A percentile compares a stretch with the other conserved stretches of the same genome.
These are phyloP conservation scores for Phytophthora palmivora DNA, from an alignment of 352 stramenopile species.

Conservation along the genomic window DNA sequence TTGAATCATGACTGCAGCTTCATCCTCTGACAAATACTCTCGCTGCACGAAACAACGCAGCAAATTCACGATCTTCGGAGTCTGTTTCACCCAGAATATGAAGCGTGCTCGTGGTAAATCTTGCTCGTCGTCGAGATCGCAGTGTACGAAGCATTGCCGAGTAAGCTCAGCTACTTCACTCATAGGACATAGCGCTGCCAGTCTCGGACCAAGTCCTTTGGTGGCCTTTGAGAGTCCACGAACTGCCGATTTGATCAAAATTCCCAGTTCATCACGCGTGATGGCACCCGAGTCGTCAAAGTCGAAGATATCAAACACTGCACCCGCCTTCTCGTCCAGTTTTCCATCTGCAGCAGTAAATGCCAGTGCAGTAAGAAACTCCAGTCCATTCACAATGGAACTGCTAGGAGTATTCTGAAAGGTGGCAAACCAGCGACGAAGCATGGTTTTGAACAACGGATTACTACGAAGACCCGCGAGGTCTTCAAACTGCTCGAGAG, in stretches of 20 bases:
- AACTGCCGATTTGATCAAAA: constrained; percentile 75
- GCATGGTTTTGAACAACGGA: constrained; percentile 60
- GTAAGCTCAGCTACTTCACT: constrained; percentile 63
- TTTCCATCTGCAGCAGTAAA: constrained; percentile 59
- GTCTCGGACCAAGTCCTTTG: constrained; percentile 58
- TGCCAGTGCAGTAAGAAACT: constrained; percentile 69
- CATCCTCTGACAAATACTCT: constrained; percentile 65
- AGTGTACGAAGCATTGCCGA: constrained; percentile 67
- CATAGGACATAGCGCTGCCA: constrained; percentile 67
- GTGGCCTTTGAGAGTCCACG: constrained; percentile 76
- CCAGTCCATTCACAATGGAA: constrained; percentile 70
- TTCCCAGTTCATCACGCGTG: constrained; percentile 79
- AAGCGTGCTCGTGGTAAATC: constrained; percentile 63
- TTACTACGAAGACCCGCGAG: constrained; percentile 65
- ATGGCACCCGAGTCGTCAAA: constrained; percentile 73
- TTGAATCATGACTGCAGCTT: constrained; percentile 61
- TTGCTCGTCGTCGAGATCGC: constrained; percentile 73
- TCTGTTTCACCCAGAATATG: constrained; percentile 68
- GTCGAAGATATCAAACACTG: constrained; percentile 82
- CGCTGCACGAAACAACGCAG: constrained; percentile 76
- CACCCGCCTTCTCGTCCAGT: constrained; percentile 59
- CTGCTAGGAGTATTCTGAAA: constrained; percentile 76
- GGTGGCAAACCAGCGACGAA: constrained; percentile 64
- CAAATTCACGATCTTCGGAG: constrained; percentile 75
- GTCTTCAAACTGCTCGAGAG: constrained; percentile 68